Evolutionary conservation across 257 asterid genomes (phyloP), one percentile per base, ranked within the genome.

Genomic region (Nicotiana paniculata): DNA sequence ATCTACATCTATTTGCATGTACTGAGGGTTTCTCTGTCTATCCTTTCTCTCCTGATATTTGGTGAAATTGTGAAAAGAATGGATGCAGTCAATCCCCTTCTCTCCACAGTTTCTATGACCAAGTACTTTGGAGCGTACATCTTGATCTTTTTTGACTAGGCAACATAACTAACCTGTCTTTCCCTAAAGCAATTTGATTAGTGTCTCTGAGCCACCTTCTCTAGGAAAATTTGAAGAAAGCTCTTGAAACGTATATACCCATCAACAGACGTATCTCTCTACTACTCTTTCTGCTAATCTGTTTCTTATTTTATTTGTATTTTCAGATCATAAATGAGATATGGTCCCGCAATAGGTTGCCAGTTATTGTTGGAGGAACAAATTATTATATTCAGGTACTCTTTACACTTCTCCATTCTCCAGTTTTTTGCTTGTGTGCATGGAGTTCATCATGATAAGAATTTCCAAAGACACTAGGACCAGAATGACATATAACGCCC

Each of bases 361-460:
- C 99, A n/a, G 96, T 94, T 65, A 87, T 96, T 53, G 99, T 96
- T 64, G 99, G 99, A 7, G 99, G 99, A 87, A 92, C 99, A 84
- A 94, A 96, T 89, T 94, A 96, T 86, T 96, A 94, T 85, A 96
- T 94, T 84, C 99, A 94, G 97, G 98, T 96, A 82, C 86, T 85
- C 10, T 26, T 51, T 51, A 26, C 6, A 1, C 0, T 51, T 28
- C 46, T 75, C 63, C 63, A 28, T 46, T 75, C 63, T 75, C 37
- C 24, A 5, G 3, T 51, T 75, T 75, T 62, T 51, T 75, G 9
- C 17, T 51, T 28, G 28, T 75, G 46, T 51, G 46, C 63, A 75
- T 75, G 63, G 4, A 15, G 28, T 75, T 9, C 46, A 7, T 13
- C 17, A 26, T 75, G 16, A 75, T 75, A 75, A 9, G 21, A 28